Evolutionary conservation across 495 filamentous ascomycete species (phyloP), one percentile per base, ranked within the genome.

Genomic region (Penicillium psychrofluorescens): DNA sequence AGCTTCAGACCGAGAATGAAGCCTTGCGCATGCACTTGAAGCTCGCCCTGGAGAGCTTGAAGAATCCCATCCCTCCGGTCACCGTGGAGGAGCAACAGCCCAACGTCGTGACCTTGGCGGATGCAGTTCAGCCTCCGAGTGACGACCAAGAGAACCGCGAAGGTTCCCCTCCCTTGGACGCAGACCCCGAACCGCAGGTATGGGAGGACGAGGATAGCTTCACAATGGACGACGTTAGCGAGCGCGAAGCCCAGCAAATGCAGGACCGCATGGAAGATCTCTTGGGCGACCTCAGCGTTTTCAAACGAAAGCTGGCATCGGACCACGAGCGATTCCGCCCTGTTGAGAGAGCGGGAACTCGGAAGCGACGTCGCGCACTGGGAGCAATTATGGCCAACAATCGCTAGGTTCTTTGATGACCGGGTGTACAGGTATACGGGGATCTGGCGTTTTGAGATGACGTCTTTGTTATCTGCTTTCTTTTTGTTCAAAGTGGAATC

Each of bases 1-100:
- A 81, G 35, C 62, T 99, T 34, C 79, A 88, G 59, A 85, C 80
- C 3, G 86, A 97, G 70, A 96, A 94, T 42, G 92, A 96, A 55
- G 84, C 89, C 1, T 66, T 97, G 54, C 74, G 87, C 43, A 71
- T 87, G 48, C 94, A 97, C 58, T 63, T 99, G 36, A 85, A 84
- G 56, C 70, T 99, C 16, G 90, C 86, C 6, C 63, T 95, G 9
- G 92, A 94, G 29, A 87, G 82, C 50, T 53, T 97, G 32, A 87
- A 83, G 67, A 95, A 96, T 61, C 91, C 92, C 0, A 95, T 96
- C 46, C 79, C 64, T 0, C 47, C 61, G 8, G 51, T 72, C 13
- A 58, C 34, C 7, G 47, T 76, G 31, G 57, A 64, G 42, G 36
- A 44, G 49, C 60, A 59, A 38, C 66, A 51, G 55, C 64, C 53